Evolutionary conservation across 306 rosid genomes (phyloP).

Genomic region (Purshia tridentata): DNA sequence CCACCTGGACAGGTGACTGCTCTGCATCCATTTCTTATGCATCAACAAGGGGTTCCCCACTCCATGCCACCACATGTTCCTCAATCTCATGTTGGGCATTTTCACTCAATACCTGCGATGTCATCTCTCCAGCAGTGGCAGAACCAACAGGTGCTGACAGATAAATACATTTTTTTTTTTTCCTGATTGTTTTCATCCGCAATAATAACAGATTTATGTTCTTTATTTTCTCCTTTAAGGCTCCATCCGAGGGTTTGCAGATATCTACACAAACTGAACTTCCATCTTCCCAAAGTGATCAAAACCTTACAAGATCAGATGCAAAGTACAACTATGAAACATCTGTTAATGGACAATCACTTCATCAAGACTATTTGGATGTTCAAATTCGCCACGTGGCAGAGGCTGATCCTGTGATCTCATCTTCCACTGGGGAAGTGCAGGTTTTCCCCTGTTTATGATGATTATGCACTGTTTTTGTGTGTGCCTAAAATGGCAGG

Average conservation of each 20-base stretch:
- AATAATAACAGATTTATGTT: background rate
- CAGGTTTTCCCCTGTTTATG: conserved; percentile 45
- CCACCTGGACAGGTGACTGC: conserved; percentile 84
- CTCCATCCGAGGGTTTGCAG: conserved; percentile 58
- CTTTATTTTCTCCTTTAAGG: conserved; percentile 39
- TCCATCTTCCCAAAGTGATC: conserved; percentile 62
- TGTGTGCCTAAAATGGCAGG: background rate
- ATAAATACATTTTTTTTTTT: conserved; percentile 15
- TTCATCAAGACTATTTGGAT: conserved; percentile 59
- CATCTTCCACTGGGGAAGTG: conserved; percentile 57
- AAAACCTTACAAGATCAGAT: conserved; percentile 58
- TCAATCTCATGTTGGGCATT: conserved; percentile 79
- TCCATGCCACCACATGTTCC: conserved; percentile 74
- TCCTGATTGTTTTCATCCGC: background rate
- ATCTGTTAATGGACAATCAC: conserved; percentile 70
- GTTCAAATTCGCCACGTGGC: conserved; percentile 51
- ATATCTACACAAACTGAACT: conserved; percentile 53
- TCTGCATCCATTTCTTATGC: conserved; percentile 83
- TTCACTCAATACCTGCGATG: conserved; percentile 64
- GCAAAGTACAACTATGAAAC: conserved; percentile 57
- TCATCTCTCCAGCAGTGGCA: conserved; percentile 89
- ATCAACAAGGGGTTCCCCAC: conserved; percentile 80
- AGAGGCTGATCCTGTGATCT: conserved; percentile 51
- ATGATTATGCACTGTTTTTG: conserved; percentile 5
- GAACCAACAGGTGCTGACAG: conserved; percentile 63